phyloP scores from a whole-genome alignment of 495 filamentous ascomycete genomes.

The Emericellopsis terricola region DNA sequence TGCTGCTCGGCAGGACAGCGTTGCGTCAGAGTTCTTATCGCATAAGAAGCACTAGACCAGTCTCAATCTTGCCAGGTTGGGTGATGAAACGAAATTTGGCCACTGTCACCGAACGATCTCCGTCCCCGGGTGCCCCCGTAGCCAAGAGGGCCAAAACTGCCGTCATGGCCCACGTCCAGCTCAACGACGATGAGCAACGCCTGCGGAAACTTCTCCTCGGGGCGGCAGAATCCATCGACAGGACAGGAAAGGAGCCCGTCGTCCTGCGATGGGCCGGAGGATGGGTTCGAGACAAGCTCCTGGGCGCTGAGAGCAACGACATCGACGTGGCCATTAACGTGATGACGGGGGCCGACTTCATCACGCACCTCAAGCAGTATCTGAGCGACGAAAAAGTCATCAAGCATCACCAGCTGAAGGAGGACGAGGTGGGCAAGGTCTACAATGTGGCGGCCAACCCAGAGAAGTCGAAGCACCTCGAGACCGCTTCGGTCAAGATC shows the following conservation, averaged over 20 bases:
- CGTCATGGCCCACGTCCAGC: conserved; percentile 13
- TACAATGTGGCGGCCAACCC: conserved; percentile 78
- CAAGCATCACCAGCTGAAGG: conserved; percentile 24
- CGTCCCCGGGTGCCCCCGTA: too few relatives aligned
- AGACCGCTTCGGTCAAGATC: conserved; percentile 73
- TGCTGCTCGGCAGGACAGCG: too few relatives aligned
- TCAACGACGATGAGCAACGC: conserved; percentile 48
- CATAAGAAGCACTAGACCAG: too few relatives aligned
- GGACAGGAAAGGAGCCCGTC: conserved; percentile 24
- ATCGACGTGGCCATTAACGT: conserved; percentile 91
- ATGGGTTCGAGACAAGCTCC: conserved; percentile 96
- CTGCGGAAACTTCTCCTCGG: conserved; percentile 57
- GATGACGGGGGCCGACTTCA: conserved; percentile 82
- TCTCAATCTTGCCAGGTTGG: too few relatives aligned
- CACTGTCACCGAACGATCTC: too few relatives aligned
- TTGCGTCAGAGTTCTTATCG: too few relatives aligned
- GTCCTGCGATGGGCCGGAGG: conserved; percentile 82
- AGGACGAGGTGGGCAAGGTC: conserved; percentile 41
- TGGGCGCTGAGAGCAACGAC: conserved; percentile 65
- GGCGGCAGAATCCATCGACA: conserved; percentile 49
- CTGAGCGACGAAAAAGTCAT: conserved; percentile 26
- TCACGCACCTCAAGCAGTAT: conserved; percentile 37
- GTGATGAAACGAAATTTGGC: too few relatives aligned
- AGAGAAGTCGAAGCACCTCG: conserved; percentile 94
- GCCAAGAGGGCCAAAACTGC: too few relatives aligned